Evolutionary conservation across 352 stramenopile species (phyloP).

Genomic region (Pythium brachiatum): DNA sequence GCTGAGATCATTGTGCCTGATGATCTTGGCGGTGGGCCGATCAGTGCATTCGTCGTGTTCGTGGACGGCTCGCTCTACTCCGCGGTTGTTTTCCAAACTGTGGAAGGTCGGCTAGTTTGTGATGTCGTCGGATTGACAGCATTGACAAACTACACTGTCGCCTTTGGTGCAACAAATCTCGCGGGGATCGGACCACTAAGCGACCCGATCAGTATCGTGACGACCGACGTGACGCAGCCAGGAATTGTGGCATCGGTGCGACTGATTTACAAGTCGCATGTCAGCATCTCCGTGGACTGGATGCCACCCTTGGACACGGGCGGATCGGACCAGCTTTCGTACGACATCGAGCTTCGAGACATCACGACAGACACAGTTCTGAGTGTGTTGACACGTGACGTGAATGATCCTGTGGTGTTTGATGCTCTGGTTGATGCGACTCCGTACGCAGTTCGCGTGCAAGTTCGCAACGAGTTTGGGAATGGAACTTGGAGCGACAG

Average conservation of each 20-base stretch:
- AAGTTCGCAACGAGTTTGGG: slow-evolving; percentile 23
- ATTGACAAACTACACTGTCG: slow-evolving; percentile 29
- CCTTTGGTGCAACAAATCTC: slow-evolving; percentile 31
- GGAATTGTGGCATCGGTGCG: slow-evolving; percentile 20
- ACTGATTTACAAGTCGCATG: slow-evolving; percentile 21
- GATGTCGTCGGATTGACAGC: slow-evolving; percentile 36
- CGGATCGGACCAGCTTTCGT: slow-evolving; percentile 28
- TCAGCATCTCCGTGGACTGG: slow-evolving; percentile 35
- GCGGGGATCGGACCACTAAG: slow-evolving; percentile 31
- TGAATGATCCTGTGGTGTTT: slow-evolving; percentile 13
- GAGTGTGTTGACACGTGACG: neutral
- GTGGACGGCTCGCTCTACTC: slow-evolving; percentile 16
- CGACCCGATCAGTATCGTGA: slow-evolving; percentile 26
- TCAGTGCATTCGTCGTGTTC: slow-evolving; percentile 34
- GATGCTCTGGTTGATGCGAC: slow-evolving; percentile 25
- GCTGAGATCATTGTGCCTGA: slow-evolving; percentile 31
- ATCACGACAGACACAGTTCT: neutral
- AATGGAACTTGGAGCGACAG: slow-evolving; percentile 31
- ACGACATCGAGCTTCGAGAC: slow-evolving; percentile 25
- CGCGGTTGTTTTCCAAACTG: neutral
- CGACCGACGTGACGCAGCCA: slow-evolving; percentile 24
- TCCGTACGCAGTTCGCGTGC: slow-evolving; percentile 34
- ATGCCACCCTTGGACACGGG: slow-evolving; percentile 35
- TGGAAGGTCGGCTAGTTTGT: slow-evolving; percentile 12
- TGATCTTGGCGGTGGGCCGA: slow-evolving; percentile 36